Evolutionary conservation across 1,284 basidiomycete genomes (phyloP).

Genomic region (Sphagnurus paluster): DNA sequence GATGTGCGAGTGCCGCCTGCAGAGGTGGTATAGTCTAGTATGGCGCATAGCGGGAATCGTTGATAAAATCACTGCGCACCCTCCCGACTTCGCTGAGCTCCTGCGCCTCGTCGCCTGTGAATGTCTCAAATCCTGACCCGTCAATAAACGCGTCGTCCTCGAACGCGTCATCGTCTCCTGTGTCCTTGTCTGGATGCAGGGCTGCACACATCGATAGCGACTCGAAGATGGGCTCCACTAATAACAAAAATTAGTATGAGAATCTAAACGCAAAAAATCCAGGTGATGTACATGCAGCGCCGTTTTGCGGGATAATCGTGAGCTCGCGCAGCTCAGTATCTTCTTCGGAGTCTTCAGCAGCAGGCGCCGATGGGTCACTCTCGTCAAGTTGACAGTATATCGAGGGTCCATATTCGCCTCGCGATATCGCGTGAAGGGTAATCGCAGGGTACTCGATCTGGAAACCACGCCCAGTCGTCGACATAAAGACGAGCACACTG

Average conservation of each 20-base stretch:
- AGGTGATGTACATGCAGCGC: conserved; percentile 54
- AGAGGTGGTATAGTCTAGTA: conserved; percentile 59
- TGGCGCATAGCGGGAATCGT: conserved; percentile 78
- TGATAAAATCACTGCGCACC: conserved; percentile 91
- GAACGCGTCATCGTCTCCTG: conserved; percentile 55
- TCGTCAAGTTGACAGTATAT: conserved; percentile 90
- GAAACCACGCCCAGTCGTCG: conserved; percentile 67
- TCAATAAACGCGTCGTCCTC: conserved; percentile 65
- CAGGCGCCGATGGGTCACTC: neutral
- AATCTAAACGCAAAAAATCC: neutral
- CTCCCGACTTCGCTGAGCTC: conserved; percentile 85
- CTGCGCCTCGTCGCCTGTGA: conserved; percentile 60
- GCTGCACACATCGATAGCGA: conserved; percentile 88
- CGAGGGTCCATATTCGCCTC: conserved; percentile 61
- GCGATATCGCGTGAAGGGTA: conserved; percentile 86
- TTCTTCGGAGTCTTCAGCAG: conserved; percentile 41
- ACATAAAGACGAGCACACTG: conserved; percentile 80
- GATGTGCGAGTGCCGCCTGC: conserved; percentile 72
- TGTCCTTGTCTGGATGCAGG: conserved; percentile 80
- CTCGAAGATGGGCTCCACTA: conserved; percentile 88
- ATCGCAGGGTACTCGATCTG: conserved; percentile 82
- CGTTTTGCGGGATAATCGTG: conserved; percentile 63
- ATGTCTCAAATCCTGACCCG: conserved; percentile 52
- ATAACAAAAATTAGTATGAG: conserved; percentile 1
- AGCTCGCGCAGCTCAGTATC: conserved; percentile 72